Conservation (phyloP, 257 asterid species). For the Solanum bukasovii region DNA sequence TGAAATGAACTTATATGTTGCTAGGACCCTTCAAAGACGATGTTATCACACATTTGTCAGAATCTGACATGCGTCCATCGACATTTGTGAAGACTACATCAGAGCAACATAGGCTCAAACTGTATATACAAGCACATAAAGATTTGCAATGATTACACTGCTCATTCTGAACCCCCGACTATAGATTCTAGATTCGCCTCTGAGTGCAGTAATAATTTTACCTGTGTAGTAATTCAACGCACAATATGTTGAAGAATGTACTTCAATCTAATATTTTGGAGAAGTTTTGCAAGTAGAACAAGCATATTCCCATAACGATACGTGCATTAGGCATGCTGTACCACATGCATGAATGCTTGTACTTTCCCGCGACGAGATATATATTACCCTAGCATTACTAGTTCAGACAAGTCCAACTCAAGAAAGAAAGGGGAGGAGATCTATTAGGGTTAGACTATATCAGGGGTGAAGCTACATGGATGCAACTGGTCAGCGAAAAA, state of each 20-base stretch:
- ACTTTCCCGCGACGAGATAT: not conserved
- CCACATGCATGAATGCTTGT: not conserved
- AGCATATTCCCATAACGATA: not conserved
- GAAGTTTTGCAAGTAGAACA: not conserved
- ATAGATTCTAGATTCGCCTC: not conserved
- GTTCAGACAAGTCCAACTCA: not conserved
- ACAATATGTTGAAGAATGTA: not conserved
- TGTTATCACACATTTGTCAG: not conserved
- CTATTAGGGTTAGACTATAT: not conserved
- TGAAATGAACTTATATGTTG: not conserved
- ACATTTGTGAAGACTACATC: not conserved
- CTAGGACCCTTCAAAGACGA: not conserved
- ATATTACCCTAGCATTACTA: not conserved
- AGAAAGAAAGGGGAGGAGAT: not conserved
- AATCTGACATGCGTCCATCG: not conserved
- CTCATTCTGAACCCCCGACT: not conserved
- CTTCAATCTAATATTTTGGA: not conserved
- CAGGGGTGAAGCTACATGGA: not conserved
- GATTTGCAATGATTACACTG: not conserved
- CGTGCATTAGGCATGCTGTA: not conserved
- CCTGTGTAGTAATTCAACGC: not conserved
- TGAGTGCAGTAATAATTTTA: not conserved
- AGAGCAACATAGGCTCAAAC: not conserved
- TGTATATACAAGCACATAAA: not conserved
- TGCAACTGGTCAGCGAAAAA: not conserved